A percentile compares a stretch with the other conserved stretches of the same genome.
Conservation (phyloP, 768 basidiomycete species). For the Termitomyces eurrhizus region DNA sequence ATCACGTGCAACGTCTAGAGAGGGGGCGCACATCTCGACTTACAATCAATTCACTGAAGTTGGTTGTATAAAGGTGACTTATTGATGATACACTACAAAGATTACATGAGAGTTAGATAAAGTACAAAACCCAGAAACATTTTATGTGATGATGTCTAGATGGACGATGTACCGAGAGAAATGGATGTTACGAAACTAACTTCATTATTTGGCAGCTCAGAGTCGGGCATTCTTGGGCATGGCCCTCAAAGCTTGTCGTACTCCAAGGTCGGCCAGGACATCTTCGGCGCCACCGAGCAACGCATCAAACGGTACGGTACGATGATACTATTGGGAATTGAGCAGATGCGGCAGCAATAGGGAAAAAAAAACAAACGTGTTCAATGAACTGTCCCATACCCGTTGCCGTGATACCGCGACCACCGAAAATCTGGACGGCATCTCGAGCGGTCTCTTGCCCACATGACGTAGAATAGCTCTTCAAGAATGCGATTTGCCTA, state of each 20-base stretch:
- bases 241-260: conserved; percentile 56
- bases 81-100: neutral
- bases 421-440: conserved; percentile 70
- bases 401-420: conserved; percentile 77
- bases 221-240: conserved; percentile 63
- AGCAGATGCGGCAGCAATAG: neutral
- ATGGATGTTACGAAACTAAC: neutral
- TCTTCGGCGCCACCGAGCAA: conserved; percentile 72
- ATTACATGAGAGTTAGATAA: neutral
- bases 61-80: neutral
- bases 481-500: conserved; percentile 70
- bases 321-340: conserved; percentile 46
- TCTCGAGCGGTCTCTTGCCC: conserved; percentile 64
- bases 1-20: no score
- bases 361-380: conserved; percentile 42
- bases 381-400: conserved; percentile 80
- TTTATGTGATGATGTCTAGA: neutral
- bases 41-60: neutral
- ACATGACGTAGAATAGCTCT: conserved; percentile 59
- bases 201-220: conserved; percentile 23
- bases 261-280: conserved; percentile 62
- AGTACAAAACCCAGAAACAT: neutral
- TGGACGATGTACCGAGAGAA: neutral
- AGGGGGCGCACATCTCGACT: neutral
- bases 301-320: conserved; percentile 64